Evolutionary conservation across 1,284 basidiomycete genomes (phyloP), one percentile per base, ranked within the genome.

Genomic region (Boletus sp.): DNA sequence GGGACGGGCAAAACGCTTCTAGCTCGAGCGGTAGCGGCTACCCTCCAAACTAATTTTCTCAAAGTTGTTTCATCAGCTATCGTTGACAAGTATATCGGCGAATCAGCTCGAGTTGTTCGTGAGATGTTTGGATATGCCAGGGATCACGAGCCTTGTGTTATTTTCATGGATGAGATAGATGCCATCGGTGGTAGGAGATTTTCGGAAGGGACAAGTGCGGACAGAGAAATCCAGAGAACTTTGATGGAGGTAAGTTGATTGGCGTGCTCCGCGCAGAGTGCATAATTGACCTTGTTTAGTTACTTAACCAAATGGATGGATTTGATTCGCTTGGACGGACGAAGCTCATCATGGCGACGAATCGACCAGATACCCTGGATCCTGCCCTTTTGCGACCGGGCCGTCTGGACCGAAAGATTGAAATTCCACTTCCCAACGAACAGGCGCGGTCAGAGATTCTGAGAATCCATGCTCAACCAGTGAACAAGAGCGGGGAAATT

Each of bases 81-180:
- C 58, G 96, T 99, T 49, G 95, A 99, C 79, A 99, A 99, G 72
- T 99, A 99, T 69, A 99, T 99, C 51, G 96, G 96, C 59, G 96
- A 99, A 74, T 92, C 88, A 51, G 95, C 95, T 12, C 81, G 95
- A 49, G 82, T 98, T 6, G 87, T 99, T 20, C 81, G 91, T 55
- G 94, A 99, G 69, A 98, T 99, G 95, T 99, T 99, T 64, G 94
- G 90, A 12, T 99, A 98, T 68, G 95, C 95, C 8, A 81, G 78
- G 57, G 95, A 98, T 65, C 94, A 99, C 65, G 95, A 98, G 69
- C 96, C 96, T 37, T 97, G 95, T 67, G 95, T 99, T 61, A 99
- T 99, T 65, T 99, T 99, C 73, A 98, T 99, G 87, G 96, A 99
- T 69, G 96, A 99, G 73, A 97, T 99, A 60, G 94, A 97, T 67